Evolutionary conservation across 2,329 filamentous ascomycete genomes (phyloP).

Genomic region (Fusarium odoratissimum): DNA sequence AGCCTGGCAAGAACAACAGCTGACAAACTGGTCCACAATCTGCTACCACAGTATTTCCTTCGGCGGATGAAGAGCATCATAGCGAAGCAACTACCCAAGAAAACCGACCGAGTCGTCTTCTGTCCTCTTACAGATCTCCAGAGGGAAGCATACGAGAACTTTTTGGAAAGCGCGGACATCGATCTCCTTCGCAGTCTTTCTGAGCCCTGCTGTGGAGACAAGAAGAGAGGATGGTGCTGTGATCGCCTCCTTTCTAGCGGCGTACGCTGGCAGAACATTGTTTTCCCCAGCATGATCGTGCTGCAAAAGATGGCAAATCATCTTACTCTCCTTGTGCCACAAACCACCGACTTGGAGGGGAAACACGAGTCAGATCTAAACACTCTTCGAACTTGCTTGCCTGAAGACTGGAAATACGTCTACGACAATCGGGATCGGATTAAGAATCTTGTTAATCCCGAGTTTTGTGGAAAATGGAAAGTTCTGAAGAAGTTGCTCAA

Average conservation of each 20-base stretch:
- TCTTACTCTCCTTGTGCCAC: conserved; percentile 85
- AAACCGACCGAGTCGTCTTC: conserved; percentile 94
- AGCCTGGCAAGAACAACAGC: conserved; percentile 85
- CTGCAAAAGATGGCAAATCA: conserved; percentile 94
- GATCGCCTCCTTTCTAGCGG: conserved; percentile 68
- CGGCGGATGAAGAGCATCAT: conserved; percentile 94
- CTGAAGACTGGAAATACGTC: conserved; percentile 78
- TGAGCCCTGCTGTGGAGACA: conserved; percentile 75
- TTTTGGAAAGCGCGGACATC: conserved; percentile 76
- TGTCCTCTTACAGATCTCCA: conserved; percentile 89
- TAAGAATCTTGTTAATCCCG: conserved; percentile 82
- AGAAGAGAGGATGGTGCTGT: conserved; percentile 83
- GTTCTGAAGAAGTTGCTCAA: conserved; percentile 86
- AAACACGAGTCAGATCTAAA: conserved; percentile 83
- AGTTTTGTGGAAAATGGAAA: conserved; percentile 98
- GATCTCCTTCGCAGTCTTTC: conserved; percentile 74
- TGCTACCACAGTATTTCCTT: conserved; percentile 90
- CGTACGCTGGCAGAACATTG: conserved; percentile 76
- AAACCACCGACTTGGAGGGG: conserved; percentile 69
- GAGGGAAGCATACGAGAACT: conserved; percentile 82
- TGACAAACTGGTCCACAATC: conserved; percentile 83
- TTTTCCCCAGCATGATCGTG: conserved; percentile 86
- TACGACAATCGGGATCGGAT: conserved; percentile 83
- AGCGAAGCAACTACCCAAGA: conserved; percentile 91
- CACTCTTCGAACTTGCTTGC: conserved; percentile 79